Conservation (phyloP, 257 asterid genomes). For the Mentha longifolia region DNA sequence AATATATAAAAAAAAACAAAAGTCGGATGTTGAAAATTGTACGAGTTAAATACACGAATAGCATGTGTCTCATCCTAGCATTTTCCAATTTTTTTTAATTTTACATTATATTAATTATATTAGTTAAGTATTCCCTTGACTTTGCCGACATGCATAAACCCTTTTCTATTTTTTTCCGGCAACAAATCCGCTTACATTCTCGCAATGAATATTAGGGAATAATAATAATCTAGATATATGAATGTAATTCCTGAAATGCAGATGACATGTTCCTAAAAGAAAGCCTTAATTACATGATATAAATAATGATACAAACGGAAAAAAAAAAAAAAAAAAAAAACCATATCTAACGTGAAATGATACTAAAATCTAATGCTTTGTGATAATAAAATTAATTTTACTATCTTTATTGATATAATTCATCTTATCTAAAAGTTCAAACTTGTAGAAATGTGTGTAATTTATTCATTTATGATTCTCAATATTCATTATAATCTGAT, state of each 20-base stretch:
- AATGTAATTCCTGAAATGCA: neutral
- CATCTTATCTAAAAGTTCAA: too few relatives aligned
- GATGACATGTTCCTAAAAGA: neutral
- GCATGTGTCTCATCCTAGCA: neutral
- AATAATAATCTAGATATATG: too few relatives aligned
- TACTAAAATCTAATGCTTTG: too few relatives aligned
- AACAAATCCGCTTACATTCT: neutral
- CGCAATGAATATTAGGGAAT: neutral
- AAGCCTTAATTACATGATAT: neutral
- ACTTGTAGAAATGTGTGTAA: too few relatives aligned
- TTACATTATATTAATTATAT: neutral
- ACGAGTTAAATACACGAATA: neutral
- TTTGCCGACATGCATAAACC: neutral
- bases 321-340: too few relatives aligned
- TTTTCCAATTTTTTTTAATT: neutral
- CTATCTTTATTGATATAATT: too few relatives aligned
- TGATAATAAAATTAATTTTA: too few relatives aligned
- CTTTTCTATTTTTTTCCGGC: neutral
- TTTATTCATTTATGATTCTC: too few relatives aligned
- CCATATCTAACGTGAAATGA: too few relatives aligned
- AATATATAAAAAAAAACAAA: neutral
- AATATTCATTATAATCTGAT: too few relatives aligned
- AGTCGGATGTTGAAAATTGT: neutral
- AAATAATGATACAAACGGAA: too few relatives aligned
- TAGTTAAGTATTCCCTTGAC: neutral